A percentile compares a stretch with the other conserved stretches of the same genome.
Conservation (phyloP, 192 early-diverging fungal genomes). For the Coemansia umbellata region DNA sequence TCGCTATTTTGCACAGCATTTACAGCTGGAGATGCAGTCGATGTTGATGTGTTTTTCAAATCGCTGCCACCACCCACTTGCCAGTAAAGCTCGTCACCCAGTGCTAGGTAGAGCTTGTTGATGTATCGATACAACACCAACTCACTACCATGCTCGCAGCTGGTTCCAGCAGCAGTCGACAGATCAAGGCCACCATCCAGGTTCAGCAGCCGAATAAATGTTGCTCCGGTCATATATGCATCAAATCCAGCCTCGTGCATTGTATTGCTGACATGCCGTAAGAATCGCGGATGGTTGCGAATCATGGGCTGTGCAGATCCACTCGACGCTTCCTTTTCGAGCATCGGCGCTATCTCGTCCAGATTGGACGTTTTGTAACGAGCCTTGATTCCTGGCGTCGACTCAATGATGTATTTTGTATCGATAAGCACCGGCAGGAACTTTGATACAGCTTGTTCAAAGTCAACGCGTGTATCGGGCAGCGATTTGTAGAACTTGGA, state of each 20-base stretch:
- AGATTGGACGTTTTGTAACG: conserved; percentile 33
- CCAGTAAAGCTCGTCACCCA: conserved; percentile 13
- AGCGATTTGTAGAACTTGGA: conserved; percentile 72
- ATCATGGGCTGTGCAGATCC: conserved; percentile 5
- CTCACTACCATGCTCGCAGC: conserved; percentile 14
- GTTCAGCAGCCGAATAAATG: conserved; percentile 65
- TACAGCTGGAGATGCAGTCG: not conserved
- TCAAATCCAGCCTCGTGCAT: conserved; percentile 94
- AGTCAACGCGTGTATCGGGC: conserved; percentile 62
- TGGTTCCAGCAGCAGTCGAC: not conserved
- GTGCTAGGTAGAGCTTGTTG: conserved; percentile 27
- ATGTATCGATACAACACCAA: conserved; percentile 43
- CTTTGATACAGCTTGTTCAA: conserved; percentile 56
- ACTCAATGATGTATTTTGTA: conserved; percentile 51
- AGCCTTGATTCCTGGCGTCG: conserved; percentile 30
- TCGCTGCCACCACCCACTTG: conserved; percentile 5
- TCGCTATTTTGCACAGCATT: too few species aligned
- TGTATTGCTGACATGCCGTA: conserved; percentile 42
- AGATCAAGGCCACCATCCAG: conserved; percentile 31
- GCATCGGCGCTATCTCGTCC: conserved; percentile 39
- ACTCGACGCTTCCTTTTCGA: conserved; percentile 13
- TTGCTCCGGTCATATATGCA: conserved; percentile 82
- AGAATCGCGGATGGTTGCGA: conserved; percentile 53
- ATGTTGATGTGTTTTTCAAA: not conserved
- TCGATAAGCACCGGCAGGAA: conserved; percentile 54